Conservation (phyloP, 75 land plant species). For the Picea sitchensis region DNA sequence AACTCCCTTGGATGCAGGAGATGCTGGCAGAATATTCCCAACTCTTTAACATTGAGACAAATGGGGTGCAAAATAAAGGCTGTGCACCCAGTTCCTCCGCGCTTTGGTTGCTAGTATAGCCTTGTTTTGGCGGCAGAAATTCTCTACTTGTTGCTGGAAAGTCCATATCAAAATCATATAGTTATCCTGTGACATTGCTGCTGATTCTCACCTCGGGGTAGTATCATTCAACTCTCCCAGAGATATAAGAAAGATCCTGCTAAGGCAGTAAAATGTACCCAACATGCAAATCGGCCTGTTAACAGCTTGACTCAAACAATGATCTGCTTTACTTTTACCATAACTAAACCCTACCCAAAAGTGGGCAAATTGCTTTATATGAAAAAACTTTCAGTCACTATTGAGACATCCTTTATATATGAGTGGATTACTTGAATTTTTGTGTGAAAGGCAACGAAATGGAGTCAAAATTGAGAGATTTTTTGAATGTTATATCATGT, state of each 20-base stretch:
- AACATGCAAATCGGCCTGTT: not conserved
- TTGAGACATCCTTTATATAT: not conserved
- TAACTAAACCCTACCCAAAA: not conserved
- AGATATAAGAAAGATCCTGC: not conserved
- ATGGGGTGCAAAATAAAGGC: not conserved
- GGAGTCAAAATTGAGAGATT: not conserved
- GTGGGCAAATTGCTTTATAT: not conserved
- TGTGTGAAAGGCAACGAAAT: not conserved
- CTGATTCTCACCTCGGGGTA: not conserved
- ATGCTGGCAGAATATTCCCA: not conserved
- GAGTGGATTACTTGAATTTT: not conserved
- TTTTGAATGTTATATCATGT: not conserved
- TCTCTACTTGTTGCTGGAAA: not conserved
- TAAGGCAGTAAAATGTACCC: not conserved
- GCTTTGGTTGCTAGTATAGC: not conserved
- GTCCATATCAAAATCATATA: not conserved
- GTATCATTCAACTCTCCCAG: not conserved
- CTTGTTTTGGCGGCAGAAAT: not conserved
- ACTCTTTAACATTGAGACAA: not conserved
- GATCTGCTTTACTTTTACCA: not conserved
- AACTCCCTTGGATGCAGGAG: not conserved
- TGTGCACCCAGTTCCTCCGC: not conserved
- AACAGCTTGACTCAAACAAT: not conserved
- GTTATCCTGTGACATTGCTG: not conserved
- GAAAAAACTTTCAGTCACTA: not conserved